Evolutionary conservation across 345 rosid species (phyloP), one percentile per base, ranked within the genome.

Genomic region (Salix udensis): DNA sequence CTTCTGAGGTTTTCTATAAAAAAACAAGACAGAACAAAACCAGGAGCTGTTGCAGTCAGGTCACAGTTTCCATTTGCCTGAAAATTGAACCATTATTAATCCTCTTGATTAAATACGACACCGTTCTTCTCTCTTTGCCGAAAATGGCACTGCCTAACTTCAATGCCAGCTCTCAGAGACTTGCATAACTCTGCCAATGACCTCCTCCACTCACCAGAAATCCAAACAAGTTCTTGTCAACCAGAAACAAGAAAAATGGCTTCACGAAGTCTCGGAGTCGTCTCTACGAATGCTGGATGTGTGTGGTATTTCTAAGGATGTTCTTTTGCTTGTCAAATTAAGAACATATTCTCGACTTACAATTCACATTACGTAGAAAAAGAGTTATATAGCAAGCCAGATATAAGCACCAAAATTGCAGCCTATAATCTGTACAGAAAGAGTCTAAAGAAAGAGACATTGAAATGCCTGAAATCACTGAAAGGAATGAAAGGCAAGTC

Each of bases 241-340:
- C 74, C 85, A 77, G 1, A 77, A 85, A 46, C 88, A 86, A 62
- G 88, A 85, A 62, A 89, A 83, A 76, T 89, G 92, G 88, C 82
- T 88, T 10, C 78, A 87, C 36, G 82, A 88, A 71, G 89, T 87
- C 44, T 86, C 91, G 0, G 97, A 92, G 61, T 84, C 94, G 19
- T 91, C 96, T 5, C 79, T 92, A 7, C 87, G 77, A 73, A 92
- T 92, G 94, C 73, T 94, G 67, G 98, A 94, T 8, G 87, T 88
- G 1, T 89, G 97, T 37, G 81, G 86, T 74, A 61, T 70, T 36
- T 89, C 94, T 50, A 86, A 79, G 80, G 94, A 94, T 65, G 91
- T 87, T 37, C 89, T 94, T 72, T 70, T 85, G 28, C 84, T 88
- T 7, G 91, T 85, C 61, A 92, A 24, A 24, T 24, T 24, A 87